These are phyloP conservation scores for Luffa acutangula DNA, from an alignment of 306 rosid species.

Conservation along the genomic window DNA sequence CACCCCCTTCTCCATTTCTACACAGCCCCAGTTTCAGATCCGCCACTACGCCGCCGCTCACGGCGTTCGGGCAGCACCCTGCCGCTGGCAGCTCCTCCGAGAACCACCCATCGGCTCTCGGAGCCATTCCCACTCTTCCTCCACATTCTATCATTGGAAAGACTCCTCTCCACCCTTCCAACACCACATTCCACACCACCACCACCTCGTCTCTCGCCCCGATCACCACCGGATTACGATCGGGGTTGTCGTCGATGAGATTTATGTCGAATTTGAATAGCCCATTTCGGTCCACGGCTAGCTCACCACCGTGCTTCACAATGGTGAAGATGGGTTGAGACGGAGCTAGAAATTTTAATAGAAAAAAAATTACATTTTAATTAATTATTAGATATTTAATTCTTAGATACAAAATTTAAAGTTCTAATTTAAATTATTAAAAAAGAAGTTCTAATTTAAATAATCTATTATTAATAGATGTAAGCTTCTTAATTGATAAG, in stretches of 20 bases:
- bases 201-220: constrained; percentile 24
- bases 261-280: constrained; percentile 35
- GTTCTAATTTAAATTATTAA: too few relatives aligned
- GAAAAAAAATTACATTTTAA: too few relatives aligned
- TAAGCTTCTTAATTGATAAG: too few relatives aligned
- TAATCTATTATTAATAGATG: too few relatives aligned
- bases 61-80: constrained; percentile 32
- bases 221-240: background rate
- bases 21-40: constrained; percentile 40
- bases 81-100: constrained; percentile 44
- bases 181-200: constrained; percentile 46
- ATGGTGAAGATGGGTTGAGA: background rate
- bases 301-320: background rate
- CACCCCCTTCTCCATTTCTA: background rate
- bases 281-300: constrained; percentile 12
- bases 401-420: too few relatives aligned
- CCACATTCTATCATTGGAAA: constrained; percentile 47
- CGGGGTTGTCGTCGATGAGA: background rate
- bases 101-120: constrained; percentile 39
- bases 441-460: too few relatives aligned
- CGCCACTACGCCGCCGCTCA: constrained; percentile 36
- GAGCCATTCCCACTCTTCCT: constrained; percentile 22
- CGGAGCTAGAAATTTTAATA: background rate
- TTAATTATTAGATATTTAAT: too few relatives aligned
- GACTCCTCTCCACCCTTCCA: constrained; percentile 52